Evolutionary conservation across 2,329 filamentous ascomycete species (phyloP).

Genomic region (Didymella segeticola): DNA sequence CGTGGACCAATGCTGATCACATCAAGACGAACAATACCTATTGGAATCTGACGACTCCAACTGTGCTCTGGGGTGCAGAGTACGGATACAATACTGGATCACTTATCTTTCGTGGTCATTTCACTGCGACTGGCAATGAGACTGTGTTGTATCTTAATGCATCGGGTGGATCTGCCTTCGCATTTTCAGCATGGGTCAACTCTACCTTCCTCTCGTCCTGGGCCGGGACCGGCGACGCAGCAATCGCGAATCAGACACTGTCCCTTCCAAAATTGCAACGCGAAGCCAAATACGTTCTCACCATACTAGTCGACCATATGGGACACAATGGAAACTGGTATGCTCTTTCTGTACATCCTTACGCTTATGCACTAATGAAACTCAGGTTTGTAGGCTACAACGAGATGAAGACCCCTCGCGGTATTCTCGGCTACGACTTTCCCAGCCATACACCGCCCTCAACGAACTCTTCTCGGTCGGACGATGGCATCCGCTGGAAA

Average conservation of each 20-base stretch:
- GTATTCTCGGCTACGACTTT: slow-evolving; percentile 66
- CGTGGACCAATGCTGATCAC: slow-evolving; percentile 67
- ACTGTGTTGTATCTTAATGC: slow-evolving; percentile 61
- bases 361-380: background rate
- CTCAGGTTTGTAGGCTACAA: slow-evolving; percentile 52
- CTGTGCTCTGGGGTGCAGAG: slow-evolving; percentile 67
- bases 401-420: slow-evolving; percentile 66
- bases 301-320: slow-evolving; percentile 73
- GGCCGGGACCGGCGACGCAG: slow-evolving; percentile 58
- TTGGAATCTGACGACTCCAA: slow-evolving; percentile 48
- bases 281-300: slow-evolving; percentile 66
- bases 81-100: slow-evolving; percentile 75
- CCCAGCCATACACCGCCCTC: slow-evolving; percentile 50
- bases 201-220: slow-evolving; percentile 68
- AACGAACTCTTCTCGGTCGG: slow-evolving; percentile 14
- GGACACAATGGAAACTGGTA: slow-evolving; percentile 67
- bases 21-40: slow-evolving; percentile 62
- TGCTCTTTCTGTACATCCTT: background rate
- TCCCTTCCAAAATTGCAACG: slow-evolving; percentile 57
- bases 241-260: slow-evolving; percentile 62
- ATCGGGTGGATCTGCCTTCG: slow-evolving; percentile 70
- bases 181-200: slow-evolving; percentile 70
- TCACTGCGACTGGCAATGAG: slow-evolving; percentile 67
- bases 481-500: slow-evolving; percentile 63
- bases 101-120: slow-evolving; percentile 72